Evolutionary conservation across 148 eudicot genomes (phyloP).

Genomic region (Amaranthus cruentus): DNA sequence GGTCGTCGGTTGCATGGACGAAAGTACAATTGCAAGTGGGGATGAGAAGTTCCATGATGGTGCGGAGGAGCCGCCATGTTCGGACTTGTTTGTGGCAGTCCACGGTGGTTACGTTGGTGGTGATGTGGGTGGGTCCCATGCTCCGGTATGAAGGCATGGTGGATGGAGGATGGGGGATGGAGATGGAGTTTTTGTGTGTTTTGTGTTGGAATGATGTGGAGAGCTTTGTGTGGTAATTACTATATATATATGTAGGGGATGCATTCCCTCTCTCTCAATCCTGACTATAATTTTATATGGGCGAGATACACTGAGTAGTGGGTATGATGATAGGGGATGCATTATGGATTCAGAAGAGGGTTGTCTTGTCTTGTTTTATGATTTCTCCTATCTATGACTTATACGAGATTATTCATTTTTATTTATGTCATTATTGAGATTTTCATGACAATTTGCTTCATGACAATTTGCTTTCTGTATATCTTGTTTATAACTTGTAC

Average conservation of each 20-base stretch:
- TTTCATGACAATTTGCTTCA: no score
- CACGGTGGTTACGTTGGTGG: constrained; percentile 41
- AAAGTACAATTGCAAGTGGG: constrained; percentile 51
- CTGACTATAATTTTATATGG: no score
- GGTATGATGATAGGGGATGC: background rate
- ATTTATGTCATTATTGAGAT: no score
- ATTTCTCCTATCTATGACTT: no score
- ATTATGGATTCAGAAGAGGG: background rate
- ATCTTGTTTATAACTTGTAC: no score
- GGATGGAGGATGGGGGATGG: background rate
- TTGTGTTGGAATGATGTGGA: background rate
- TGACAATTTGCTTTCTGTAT: no score
- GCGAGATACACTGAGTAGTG: background rate
- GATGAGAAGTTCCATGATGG: constrained; percentile 51
- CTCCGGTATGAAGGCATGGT: constrained; percentile 11
- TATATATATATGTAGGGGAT: constrained; percentile 18
- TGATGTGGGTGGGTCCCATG: constrained; percentile 28
- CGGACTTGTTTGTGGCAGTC: constrained; percentile 79
- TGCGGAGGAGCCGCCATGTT: constrained; percentile 67
- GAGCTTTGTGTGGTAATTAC: background rate
- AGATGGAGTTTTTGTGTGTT: background rate
- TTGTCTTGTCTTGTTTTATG: no score
- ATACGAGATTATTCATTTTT: no score
- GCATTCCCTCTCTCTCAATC: no score
- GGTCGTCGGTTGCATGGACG: constrained; percentile 18